phyloP scores from a whole-genome alignment of 2,329 filamentous ascomycete species.

The Colletotrichum eleusines region DNA sequence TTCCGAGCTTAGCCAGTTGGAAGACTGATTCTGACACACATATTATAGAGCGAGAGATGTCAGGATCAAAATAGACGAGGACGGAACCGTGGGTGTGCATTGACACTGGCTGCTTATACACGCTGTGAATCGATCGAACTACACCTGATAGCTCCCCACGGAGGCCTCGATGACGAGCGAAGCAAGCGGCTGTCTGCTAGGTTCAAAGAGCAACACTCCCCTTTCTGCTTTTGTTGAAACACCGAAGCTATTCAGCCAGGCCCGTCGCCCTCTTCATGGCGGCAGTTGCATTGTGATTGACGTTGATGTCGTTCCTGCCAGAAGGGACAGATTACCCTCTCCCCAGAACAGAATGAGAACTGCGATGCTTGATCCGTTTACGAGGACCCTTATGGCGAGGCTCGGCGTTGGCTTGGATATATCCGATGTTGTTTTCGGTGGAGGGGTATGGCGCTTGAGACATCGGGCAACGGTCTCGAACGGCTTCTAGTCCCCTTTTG shows the following conservation, averaged over 20 bases:
- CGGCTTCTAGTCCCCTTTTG: background rate
- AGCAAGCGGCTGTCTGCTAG: background rate
- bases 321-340: constrained; percentile 3
- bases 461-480: background rate
- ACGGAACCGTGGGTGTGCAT: background rate
- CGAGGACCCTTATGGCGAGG: too few relatives aligned
- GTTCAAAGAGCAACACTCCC: background rate
- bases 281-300: constrained; percentile 43
- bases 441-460: background rate
- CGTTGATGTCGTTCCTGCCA: constrained; percentile 26
- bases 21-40: background rate
- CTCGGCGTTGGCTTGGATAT: too few relatives aligned
- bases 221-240: too few relatives aligned
- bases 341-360: constrained; percentile 20
- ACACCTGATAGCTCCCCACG: too few relatives aligned
- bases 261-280: background rate
- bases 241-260: background rate
- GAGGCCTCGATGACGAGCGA: background rate
- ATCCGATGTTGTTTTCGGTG: background rate
- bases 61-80: background rate
- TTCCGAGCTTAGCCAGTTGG: background rate
- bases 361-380: too few relatives aligned
- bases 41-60: background rate
- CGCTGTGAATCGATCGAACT: too few relatives aligned
- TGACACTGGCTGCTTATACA: background rate